Conservation (phyloP, 1,284 basidiomycete genomes). For the Ustilago nuda region DNA sequence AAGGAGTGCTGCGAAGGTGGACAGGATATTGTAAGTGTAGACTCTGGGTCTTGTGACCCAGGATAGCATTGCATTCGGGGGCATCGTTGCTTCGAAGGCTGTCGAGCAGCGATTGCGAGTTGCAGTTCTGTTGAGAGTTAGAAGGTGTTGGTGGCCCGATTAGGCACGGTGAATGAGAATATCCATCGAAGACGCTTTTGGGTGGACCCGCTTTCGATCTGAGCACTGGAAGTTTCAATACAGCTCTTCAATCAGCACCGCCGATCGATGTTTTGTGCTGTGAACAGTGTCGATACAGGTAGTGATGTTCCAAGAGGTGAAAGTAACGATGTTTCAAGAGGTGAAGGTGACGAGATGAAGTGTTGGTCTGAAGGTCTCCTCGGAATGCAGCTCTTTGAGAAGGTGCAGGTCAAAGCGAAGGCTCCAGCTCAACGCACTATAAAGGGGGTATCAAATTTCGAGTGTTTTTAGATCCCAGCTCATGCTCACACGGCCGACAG, state of each 20-base stretch:
- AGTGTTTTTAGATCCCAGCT: too few relatives aligned
- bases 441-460: too few relatives aligned
- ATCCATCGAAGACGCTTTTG: slow-evolving; percentile 17
- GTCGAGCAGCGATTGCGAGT: background rate
- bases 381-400: background rate
- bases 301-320: background rate
- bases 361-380: slow-evolving; percentile 30
- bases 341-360: slow-evolving; percentile 2
- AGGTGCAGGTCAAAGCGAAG: background rate
- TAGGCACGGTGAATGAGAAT: slow-evolving; percentile 11
- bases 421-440: slow-evolving; percentile 36
- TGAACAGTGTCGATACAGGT: background rate
- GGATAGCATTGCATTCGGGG: slow-evolving; percentile 21
- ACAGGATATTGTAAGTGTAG: slow-evolving; percentile 54
- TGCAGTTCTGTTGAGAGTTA: background rate
- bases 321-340: background rate
- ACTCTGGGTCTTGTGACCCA: slow-evolving; percentile 51
- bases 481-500: too few relatives aligned
- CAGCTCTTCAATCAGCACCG: background rate
- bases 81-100: slow-evolving; percentile 9
- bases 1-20: slow-evolving; percentile 40
- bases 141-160: slow-evolving; percentile 4
- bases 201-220: background rate
- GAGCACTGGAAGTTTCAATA: background rate
- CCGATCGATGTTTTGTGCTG: background rate